Conservation (phyloP, 306 rosid genomes). For the Carpinus fangiana region DNA sequence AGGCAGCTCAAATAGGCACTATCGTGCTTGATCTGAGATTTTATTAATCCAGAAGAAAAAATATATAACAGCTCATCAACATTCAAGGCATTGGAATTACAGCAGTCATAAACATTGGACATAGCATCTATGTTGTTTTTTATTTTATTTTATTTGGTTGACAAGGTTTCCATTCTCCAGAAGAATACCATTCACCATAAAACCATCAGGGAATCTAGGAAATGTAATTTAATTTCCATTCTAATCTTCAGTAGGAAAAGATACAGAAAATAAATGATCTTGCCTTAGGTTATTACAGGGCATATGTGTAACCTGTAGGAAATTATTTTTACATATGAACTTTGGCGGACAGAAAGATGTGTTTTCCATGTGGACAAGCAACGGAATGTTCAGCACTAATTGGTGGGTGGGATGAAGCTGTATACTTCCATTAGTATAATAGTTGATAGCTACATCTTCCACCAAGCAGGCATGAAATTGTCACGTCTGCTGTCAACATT, state of each 20-base stretch:
- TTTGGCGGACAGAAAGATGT: conserved; percentile 26
- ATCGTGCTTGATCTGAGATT: not conserved
- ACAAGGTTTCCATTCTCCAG: not conserved
- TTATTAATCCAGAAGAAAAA: too few relatives aligned
- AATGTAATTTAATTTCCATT: too few relatives aligned
- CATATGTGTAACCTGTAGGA: not conserved
- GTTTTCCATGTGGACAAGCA: conserved; percentile 32
- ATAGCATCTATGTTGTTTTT: not conserved
- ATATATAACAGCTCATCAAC: not conserved
- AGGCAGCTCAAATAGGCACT: not conserved
- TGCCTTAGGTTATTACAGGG: too few relatives aligned
- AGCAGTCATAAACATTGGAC: not conserved
- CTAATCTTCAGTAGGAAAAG: not conserved
- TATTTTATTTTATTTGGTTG: not conserved
- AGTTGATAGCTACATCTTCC: not conserved
- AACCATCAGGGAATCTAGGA: not conserved
- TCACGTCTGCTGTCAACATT: not conserved
- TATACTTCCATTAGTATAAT: not conserved
- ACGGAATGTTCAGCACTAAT: conserved; percentile 10
- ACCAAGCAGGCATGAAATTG: conserved; percentile 1
- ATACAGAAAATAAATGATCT: not conserved
- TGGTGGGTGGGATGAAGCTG: conserved; percentile 7
- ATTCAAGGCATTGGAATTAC: not conserved
- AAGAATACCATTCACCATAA: not conserved
- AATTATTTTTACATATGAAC: not conserved